A percentile compares a stretch with the other conserved stretches of the same genome.
These are phyloP conservation scores for Phaeotremella fagi DNA, from an alignment of 768 basidiomycete species.

Conservation along the genomic window DNA sequence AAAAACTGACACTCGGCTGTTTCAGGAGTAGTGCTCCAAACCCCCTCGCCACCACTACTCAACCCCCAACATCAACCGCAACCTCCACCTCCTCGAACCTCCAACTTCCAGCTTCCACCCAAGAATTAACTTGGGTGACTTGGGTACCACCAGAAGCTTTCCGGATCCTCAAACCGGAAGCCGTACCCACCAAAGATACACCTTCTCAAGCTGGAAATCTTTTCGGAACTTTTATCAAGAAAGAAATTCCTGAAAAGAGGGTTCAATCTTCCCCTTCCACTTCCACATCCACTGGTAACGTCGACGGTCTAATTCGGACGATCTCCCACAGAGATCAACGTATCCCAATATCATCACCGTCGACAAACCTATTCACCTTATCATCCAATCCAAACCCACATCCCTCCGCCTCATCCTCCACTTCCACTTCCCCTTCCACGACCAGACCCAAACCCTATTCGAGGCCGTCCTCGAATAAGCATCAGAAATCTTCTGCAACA, in stretches of 20 bases:
- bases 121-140: not conserved
- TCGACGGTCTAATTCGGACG: no score
- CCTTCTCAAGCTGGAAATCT: not conserved
- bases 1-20: no score
- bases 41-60: no score
- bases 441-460: not conserved
- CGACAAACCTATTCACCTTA: no score
- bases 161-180: not conserved
- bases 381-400: not conserved
- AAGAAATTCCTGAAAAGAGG: not conserved
- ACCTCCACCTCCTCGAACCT: not conserved
- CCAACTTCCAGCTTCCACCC: not conserved
- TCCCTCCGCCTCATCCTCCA: not conserved
- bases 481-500: no score
- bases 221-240: not conserved
- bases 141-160: not conserved
- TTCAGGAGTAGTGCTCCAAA: no score
- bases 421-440: not conserved
- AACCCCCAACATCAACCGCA: not conserved
- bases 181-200: not conserved
- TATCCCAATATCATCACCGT: no score
- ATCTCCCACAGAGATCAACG: no score
- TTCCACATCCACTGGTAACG: not conserved
- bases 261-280: not conserved
- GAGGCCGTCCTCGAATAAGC: not conserved